Base-by-base conservation (phyloP, 1,284 basidiomycete species). In the Puccinia brachypodii region DNA sequence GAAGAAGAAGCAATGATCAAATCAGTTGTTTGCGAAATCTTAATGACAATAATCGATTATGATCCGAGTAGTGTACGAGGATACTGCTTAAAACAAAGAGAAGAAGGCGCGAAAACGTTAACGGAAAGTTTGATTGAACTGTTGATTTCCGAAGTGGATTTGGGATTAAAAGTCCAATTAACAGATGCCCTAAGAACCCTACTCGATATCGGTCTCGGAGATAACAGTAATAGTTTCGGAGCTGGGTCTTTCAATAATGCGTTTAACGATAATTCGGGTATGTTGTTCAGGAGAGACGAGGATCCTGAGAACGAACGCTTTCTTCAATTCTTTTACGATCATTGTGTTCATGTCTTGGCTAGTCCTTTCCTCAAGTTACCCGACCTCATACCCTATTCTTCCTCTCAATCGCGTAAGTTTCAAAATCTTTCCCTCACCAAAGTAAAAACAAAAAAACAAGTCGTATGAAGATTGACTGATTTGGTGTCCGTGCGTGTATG, bases 101-200 rank as follows among this genome's bases (percentile, higher is more conserved):
- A 91, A 38, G 89, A 90, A 58, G 69, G 69, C 33, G 50, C 19
- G 40, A 53, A 47, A 33, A 82, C 81, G 2, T 88, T 97, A 81
- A 86, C 94, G 83, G 89, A 91, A 84, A 89, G 93, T 84, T 90
- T 94, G 83, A 93, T 94, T 86, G 89, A 90, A 84, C 88, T 95
- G 74, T 88, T 98, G 87, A 91, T 92, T 44, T 88, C 89, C 82
- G 94, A 93, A 86, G 89, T 89, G 83, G 95, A 99, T 85, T 85
- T 95, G 84, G 95, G 94, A 1, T 90, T 98, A 76, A 94, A 97
- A 87, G 93, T 92, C 85, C 94, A 96, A 86, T 89, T 98, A 74
- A 92, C 93, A 0, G 96, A 99, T 87, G 92, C 93, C n/a, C 86
- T 98, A 84, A 92, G 92, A 87, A 90, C 92, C 76, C 89, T 97